Evolutionary conservation across 2,329 filamentous ascomycete genomes (phyloP), one percentile per base, ranked within the genome.

Genomic region (Fusarium circinatum): DNA sequence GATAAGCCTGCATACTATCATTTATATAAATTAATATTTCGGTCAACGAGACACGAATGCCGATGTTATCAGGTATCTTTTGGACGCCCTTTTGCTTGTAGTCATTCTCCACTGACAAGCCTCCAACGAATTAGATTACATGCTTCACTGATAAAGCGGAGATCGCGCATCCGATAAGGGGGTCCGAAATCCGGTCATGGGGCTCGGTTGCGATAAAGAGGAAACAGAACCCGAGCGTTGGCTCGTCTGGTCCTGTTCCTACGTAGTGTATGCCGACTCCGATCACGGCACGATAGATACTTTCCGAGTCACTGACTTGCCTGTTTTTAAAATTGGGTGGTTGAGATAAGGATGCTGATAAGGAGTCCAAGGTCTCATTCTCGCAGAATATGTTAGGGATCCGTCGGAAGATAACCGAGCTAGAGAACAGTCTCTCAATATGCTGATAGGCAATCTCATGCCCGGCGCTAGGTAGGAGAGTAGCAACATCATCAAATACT

Each of bases 221-320:
- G 65, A 61, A 73, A 59, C 45, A 32, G 57, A 70, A 58, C 70
- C 60, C 70, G 70, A 70, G 24, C 42, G 13, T 28, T 47, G 45
- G 15, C 22, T 51, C 6, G 22, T 26, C 2, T 36, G 34, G 13
- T 24, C 17, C 45, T 26, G 8, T 59, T 38, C 9, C 6, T 11
- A 20, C 8, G 45, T 17, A 48, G 45, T 30, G 15, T 28, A 32
- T 41, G 47, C 42, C 14, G 32, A 28, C 18, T 38, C 58, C 60
- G 44, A 28, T 48, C 24, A 41, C n/a, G 45, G 24, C 51, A 24
- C 17, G n/a, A 18, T 34, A 20, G 14, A 34, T 17, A 36, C 28
- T 56, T 15, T 41, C n/a, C 30, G 22, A 42, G n/a, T 36, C 15
- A 42, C n/a, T 20, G 17, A 20, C 26, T n/a, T 56, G n/a, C 45